Evolutionary conservation across 345 rosid genomes (phyloP).

Genomic region (Mallotus nudiflorus): DNA sequence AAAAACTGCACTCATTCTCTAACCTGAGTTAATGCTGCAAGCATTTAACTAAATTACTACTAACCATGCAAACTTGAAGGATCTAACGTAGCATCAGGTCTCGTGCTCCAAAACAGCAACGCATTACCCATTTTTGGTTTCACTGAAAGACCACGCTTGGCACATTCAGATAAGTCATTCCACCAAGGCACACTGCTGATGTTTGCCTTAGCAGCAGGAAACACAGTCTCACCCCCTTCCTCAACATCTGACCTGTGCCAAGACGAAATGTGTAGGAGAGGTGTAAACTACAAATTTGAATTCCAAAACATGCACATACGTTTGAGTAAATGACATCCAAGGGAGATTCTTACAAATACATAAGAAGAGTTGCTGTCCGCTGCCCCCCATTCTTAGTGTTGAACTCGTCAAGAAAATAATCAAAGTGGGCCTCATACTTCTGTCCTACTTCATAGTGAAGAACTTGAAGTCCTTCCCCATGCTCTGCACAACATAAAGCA

Average conservation of each 20-base stretch:
- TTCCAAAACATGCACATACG: conserved; percentile 1
- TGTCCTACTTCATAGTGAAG: conserved; percentile 89
- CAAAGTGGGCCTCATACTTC: conserved; percentile 83
- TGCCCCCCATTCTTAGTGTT: conserved; percentile 89
- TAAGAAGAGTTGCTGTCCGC: conserved; percentile 86
- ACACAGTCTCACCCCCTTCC: conserved; percentile 97
- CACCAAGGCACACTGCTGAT: conserved; percentile 68
- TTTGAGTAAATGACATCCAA: neutral
- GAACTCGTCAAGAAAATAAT: conserved; percentile 90
- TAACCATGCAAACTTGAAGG: conserved; percentile 88
- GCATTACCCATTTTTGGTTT: conserved; percentile 92
- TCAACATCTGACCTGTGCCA: conserved; percentile 84
- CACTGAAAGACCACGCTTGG: conserved; percentile 63
- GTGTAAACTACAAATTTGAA: neutral
- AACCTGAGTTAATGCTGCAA: conserved; percentile 9
- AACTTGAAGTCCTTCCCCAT: conserved; percentile 92
- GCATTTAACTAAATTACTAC: conserved; percentile 11
- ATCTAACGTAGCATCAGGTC: conserved; percentile 83
- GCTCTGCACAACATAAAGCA: conserved; percentile 48
- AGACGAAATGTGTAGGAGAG: neutral
- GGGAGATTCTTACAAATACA: conserved; percentile 69
- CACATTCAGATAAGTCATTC: conserved; percentile 87
- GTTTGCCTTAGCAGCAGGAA: conserved; percentile 71
- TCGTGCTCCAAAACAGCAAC: conserved; percentile 89
- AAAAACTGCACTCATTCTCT: conserved; percentile 14